Base-by-base conservation (phyloP, 805 yeast species). In the Wickerhamiella slavikovae region DNA sequence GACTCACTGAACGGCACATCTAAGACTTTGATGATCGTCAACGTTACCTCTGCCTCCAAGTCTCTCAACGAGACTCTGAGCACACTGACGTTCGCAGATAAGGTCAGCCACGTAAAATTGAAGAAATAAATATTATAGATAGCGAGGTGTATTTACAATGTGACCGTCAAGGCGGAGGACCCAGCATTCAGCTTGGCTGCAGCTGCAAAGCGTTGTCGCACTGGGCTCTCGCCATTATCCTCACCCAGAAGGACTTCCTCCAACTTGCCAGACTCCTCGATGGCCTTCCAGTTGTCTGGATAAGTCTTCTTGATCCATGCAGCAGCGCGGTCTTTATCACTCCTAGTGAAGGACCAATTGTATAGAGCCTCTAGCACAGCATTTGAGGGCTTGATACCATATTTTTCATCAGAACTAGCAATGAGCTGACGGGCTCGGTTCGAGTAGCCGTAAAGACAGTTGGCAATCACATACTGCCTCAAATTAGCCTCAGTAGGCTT, bases 1-100 rank as follows among this genome's bases (percentile, higher is more conserved):
- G 70, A 77, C 44, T 80, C 94, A 11, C 57, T 85, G 16, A 70
- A 75, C 5, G 94, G 93, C 0, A 64, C 68, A 32, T 77, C 93
- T 2, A 89, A 85, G 50, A 80, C 94, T 0, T 57, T 85, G 35
- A 82, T 85, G 93, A 75, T 85, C 59, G 94, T 82, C 11, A 83
- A 80, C 42, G 61, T 83, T 1, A 75, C 93, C 1, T 82, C 93
- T 3, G 53, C 64, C 29, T 47, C 47, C 8, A 51, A 51, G 11
- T 76, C 78, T 47, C 57, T 71, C 24, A 66, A 60, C 39, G 98
- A 89, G 47, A 75, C 93, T 1, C 41, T 83, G 19, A 80, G 78
- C 44, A 78, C 93, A 0, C 57, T 89, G 28, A 57, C 95, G 29
- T 85, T 85, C 59, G 96, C 96, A 1, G 67, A 79, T 4, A 80